Evolutionary conservation across 805 yeast genomes (phyloP), one percentile per base, ranked within the genome.

Genomic region (Metschnikowia chrysomelidarum): DNA sequence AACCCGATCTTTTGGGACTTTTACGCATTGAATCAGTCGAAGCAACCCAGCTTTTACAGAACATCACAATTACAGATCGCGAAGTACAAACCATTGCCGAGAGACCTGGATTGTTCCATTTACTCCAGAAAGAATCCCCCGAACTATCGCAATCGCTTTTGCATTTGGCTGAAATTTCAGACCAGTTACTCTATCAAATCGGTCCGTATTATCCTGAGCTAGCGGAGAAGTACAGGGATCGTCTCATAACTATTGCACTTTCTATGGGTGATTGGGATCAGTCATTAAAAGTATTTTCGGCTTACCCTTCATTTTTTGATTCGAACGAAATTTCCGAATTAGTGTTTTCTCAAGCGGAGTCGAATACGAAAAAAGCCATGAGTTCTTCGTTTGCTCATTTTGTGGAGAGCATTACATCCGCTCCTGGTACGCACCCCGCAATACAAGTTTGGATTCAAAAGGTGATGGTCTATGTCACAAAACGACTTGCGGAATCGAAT

Each of bases 381-480:
- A 50, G 39, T 4, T 43, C 53, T 1, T 58, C 50, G 24, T 62
- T 60, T 42, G 59, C 50, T 5, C 22, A 50, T 40, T 47, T 64
- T 60, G 16, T 61, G 45, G 17, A 50, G 43, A 19, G 31, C 12
- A 18, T 23, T 14, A 22, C 27, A 20, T n/a, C 19, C 5, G 10
- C 18, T 56, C 57, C 22, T 20, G 11, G 30, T 17, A 3, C 15
- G 1, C 15, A 24, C 52, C 55, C 24, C 48, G 59, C 11, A 36
- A 52, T 67, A 15, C 53, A 44, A 13, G 47, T 56, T 2, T 83
- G 91, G 91, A 43, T 77, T 24, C 70, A 75, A 41, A 76, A 79
- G 43, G 65, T 79, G 5, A 62, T 74, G 41, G 53, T 85, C 5
- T 80, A 74, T 49, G 65, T 81, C 32, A 84, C 89, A 7, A 81